Evolutionary conservation across 2,329 filamentous ascomycete genomes (phyloP).

Genomic region (Aureobasidium sp.): DNA sequence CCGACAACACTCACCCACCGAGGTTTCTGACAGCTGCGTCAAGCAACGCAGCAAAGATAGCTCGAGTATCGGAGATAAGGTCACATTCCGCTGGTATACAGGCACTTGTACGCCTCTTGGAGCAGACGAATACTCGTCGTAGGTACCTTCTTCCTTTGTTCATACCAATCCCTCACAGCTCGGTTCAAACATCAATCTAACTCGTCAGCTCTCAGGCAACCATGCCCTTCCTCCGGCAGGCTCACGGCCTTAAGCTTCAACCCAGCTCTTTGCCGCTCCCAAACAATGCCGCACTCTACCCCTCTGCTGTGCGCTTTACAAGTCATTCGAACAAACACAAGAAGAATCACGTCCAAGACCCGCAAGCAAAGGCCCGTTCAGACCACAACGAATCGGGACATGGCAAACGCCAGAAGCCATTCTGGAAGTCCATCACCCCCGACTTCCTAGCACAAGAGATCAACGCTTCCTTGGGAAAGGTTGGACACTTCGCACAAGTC

Average conservation of each 20-base stretch:
- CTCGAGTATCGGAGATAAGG: not conserved
- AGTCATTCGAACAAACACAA: slow-evolving; percentile 4
- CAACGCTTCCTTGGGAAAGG: not conserved
- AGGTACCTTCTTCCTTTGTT: not conserved
- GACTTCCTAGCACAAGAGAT: not conserved
- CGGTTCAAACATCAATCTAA: not conserved
- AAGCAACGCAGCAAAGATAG: not conserved
- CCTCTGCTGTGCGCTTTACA: not conserved
- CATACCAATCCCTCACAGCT: too few relatives aligned
- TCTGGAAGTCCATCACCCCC: slow-evolving; percentile 21
- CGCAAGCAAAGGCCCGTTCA: slow-evolving; percentile 11
- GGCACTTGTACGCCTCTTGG: not conserved
- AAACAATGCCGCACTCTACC: not conserved
- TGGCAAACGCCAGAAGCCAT: slow-evolving; percentile 30
- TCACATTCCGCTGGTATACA: not conserved
- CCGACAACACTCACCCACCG: not conserved
- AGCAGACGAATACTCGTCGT: not conserved
- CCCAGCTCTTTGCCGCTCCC: not conserved
- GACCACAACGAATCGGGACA: slow-evolving; percentile 36
- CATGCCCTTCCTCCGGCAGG: slow-evolving; percentile 7
- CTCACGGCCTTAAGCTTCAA: not conserved
- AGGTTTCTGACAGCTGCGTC: not conserved
- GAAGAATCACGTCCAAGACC: not conserved
- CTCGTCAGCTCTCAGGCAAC: not conserved
- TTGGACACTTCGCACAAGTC: not conserved